Conservation (phyloP, 371 early-diverging fungal species). For the Fennellomyces sp. region DNA sequence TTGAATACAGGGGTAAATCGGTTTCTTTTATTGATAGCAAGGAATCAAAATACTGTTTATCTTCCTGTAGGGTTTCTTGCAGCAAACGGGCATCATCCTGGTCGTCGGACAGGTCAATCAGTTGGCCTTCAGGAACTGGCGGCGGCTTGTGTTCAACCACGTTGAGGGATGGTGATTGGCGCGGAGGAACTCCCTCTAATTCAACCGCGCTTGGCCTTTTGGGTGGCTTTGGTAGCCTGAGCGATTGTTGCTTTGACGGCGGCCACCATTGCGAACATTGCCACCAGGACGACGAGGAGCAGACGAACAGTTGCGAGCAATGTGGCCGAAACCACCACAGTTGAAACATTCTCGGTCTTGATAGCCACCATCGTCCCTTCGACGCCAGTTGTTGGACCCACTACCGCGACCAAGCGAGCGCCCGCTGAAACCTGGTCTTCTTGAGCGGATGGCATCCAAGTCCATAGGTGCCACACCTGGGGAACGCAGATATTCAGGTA, state of each 20-base stretch:
- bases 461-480: slow-evolving; percentile 1
- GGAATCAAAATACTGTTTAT: not conserved
- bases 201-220: too few relatives aligned
- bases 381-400: not conserved
- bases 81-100: too few relatives aligned
- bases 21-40: not conserved
- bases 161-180: too few relatives aligned
- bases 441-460: not conserved
- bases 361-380: not conserved
- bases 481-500: not conserved
- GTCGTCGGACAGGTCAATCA: too few relatives aligned
- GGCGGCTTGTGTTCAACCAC: too few relatives aligned
- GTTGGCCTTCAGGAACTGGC: too few relatives aligned
- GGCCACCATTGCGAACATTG: too few relatives aligned
- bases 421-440: not conserved
- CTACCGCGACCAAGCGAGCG: not conserved
- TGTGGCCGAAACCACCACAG: not conserved
- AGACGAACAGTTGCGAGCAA: not conserved
- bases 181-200: too few relatives aligned
- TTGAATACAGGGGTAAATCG: not conserved
- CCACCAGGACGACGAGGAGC: too few relatives aligned
- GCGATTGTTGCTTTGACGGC: too few relatives aligned
- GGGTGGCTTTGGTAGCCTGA: too few relatives aligned
- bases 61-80: too few relatives aligned
- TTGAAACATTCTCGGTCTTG: slow-evolving; percentile 3